Evolutionary conservation across 2,329 filamentous ascomycete species (phyloP), one percentile per base, ranked within the genome.

Genomic region (Polychaeton citri): DNA sequence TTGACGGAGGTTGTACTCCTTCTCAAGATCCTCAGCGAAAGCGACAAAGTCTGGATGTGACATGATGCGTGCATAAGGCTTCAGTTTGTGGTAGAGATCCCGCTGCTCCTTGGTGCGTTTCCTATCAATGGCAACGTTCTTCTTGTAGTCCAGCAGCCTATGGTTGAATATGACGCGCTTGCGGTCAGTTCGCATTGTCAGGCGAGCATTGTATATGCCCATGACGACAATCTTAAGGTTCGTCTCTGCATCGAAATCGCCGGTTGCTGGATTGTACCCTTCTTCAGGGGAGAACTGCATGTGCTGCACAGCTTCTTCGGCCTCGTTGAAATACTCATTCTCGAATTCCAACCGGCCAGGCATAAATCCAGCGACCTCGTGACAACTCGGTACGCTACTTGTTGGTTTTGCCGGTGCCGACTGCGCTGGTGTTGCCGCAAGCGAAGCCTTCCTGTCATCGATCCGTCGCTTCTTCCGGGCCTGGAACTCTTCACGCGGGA

Each of bases 361-460:
- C 90, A 98, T 98, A 58, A 93, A 98, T 3, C 90, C 90, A 60
- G 95, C 86, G 24, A 98, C 90, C 60, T 98, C 90, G 64, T 98
- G 90, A 58, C 90, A 98, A 21, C 86, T 81, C 1, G 90, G 90
- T 2, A 95, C 86, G 64, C 83, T 93, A 6, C 87, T 87, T 0
- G 88, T 96, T 0, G 90, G 90, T 54, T 96, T 96, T 49, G 88
- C 87, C 5, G 49, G 47, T 61, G 95, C 94, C 17, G 84, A 82
- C 24, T 86, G 71, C 1, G 85, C 79, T 1, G 84, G 77, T 6
- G 84, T 82, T 42, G 81, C 81, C 60, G 90, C 93, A 30, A 83
- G 81, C 1, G 76, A 79, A 43, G 95, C 84, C 52, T 92, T 86
- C 44, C 86, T 75, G 47, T 92, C 79, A 57, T 98, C 90, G 49